Conservation (phyloP, 2,329 filamentous ascomycete genomes). For the Sarocladiaceae sp. region DNA sequence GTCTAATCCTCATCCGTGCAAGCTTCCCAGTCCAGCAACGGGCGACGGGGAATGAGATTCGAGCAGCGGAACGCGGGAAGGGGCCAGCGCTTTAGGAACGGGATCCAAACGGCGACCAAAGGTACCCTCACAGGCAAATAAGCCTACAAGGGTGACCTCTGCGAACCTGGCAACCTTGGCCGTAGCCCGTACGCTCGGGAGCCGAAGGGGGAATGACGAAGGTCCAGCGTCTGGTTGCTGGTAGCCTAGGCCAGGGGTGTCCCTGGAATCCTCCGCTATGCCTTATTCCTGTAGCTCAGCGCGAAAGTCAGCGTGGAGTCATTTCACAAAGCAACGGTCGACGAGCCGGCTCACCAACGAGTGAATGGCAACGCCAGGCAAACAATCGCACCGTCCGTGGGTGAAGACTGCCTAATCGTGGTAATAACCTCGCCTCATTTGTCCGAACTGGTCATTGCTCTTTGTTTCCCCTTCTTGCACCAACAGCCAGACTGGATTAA, state of each 20-base stretch:
- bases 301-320: conserved; percentile 8
- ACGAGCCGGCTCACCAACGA: neutral
- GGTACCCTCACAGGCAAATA: neutral
- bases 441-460: too few species aligned
- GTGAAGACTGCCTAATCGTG: too few species aligned
- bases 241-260: neutral
- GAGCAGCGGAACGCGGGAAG: conserved; percentile 7
- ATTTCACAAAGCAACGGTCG: neutral
- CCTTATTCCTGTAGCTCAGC: conserved; percentile 7
- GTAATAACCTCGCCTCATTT: too few species aligned
- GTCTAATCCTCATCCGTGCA: conserved; percentile 3
- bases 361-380: neutral
- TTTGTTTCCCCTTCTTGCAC: too few species aligned
- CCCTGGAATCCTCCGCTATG: neutral
- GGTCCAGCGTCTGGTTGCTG: neutral
- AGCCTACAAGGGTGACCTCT: conserved; percentile 1
- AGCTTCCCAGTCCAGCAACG: conserved; percentile 1
- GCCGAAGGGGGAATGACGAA: neutral
- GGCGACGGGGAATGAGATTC: neutral
- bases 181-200: neutral
- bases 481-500: too few species aligned
- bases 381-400: neutral
- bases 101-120: conserved; percentile 1
- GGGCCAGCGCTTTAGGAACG: neutral
- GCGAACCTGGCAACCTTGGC: neutral